Evolutionary conservation across 106 monocot genomes (phyloP), one percentile per base, ranked within the genome.

Genomic region (Phalaenopsis aphrodite): DNA sequence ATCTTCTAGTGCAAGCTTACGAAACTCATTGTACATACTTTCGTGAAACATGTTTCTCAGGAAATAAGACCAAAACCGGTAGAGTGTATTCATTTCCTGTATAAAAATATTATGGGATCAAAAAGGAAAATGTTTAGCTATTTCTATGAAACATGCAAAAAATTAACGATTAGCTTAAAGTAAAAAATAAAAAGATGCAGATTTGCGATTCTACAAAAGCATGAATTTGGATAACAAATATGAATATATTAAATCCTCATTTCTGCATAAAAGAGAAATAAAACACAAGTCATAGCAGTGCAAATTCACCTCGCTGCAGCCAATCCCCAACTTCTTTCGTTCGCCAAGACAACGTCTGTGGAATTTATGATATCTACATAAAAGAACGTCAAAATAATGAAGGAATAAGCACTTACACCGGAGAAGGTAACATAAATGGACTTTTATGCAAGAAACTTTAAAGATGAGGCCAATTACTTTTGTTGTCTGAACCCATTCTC

Each of bases 41-140:
- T 84, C 79, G 71, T 86, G 82, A 82, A 92, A 99, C 77, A 84
- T 82, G 67, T 86, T 84, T 79, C 99, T 88, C 75, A 99, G 82
- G 72, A 93, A 99, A 84, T 87, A 99, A 37, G 93, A 95, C 99
- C 99, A 99, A 87, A 99, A 99, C 8, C 91, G 80, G 72, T 95
- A 99, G 1, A 99, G 85, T 2, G 91, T 91, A 81, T 99, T 99
- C 99, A 95, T 99, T 88, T 95, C 91, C 99, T 99, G 90, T 83
- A 92, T 17, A 77, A 36, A 19, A 19, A 3, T 61, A 21, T 21
- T 61, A 21, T 21, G 23, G 3, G 19, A 61, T 0, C 61, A 61
- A 61, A 71, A 52, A 52, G 52, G 1, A 52, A 47, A 36, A 82
- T 56, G 14, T 56, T 42, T 41, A 69, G 15, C 3, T 38, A 69